Evolutionary conservation across 495 filamentous ascomycete genomes (phyloP), one percentile per base, ranked within the genome.

Genomic region (Annulohypoxylon maeteangense): DNA sequence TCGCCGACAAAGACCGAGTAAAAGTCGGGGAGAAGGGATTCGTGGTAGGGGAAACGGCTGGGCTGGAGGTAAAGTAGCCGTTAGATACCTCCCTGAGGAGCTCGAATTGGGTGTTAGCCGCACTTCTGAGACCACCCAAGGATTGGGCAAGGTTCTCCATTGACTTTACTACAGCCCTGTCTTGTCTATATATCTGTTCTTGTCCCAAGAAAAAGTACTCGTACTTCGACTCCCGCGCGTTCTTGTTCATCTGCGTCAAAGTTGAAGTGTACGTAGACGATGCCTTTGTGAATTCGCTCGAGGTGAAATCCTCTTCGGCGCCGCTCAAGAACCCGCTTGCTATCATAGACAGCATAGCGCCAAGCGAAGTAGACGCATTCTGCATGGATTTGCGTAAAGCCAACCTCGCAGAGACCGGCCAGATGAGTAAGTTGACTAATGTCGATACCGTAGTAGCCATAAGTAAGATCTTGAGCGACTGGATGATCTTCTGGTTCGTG

Each of bases 381-480:
- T 89, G 88, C 79, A 98, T 88, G 31, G 91, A 90, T 55, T 91
- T 81, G 40, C 92, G 89, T 61, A 98, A 83, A 56, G 92, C 87
- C 36, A 82, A 87, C 8, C 93, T 87, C 20, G 95, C 95, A 42
- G 91, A 95, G 7, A 91, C 87, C 18, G 95, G 93, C 83, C 92
- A 92, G 36, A 98, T 81, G 44, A 91, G 67, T 36, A 97, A 84
- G 42, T 91, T 93, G 5, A 97, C 90, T n/a, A 87, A 78, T 20
- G 91, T 92, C 7, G 93, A 90, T 53, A 87, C 86, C 7, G 88
- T 70, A 14, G 95, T 89, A 6, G 93, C 94, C 91, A 97, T 93
- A 31, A 94, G 73, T 14, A 99, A 87, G 87, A 98, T 97, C 74
- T 94, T 94, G 74, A 97, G 79, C 14, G 97, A 92, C 80, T 98